Base-by-base conservation (phyloP, 805 yeast species). In the Monosporozyma solicola region DNA sequence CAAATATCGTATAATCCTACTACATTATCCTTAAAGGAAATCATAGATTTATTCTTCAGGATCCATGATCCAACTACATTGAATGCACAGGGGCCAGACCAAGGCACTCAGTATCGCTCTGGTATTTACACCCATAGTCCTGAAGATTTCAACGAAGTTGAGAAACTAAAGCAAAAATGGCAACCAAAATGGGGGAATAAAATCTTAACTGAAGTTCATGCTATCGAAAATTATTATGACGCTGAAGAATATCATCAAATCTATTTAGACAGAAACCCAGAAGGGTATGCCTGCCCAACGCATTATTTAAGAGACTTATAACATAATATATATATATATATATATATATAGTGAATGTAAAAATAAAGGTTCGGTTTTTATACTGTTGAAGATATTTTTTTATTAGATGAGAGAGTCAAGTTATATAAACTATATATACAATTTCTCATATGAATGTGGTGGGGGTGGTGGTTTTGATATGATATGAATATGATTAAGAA, bases 191-290 rank as follows among this genome's bases (percentile, higher is more conserved):
- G 92, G 87, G 74, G 76, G 48, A 76, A 84, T 61, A 72, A 73
- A 53, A 84, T 94, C 29, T 85, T 73, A 47, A 90, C 98, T 1
- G 72, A 71, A 47, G 79, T 91, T 50, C 85, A 80, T 63, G 85
- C 87, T 8, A 76, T 89, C 47, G 66, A 73, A 50, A 75, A 74
- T 54, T 94, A 87, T 76, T 85, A 83, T 74, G 97, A 91, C 65
- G 98, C 97, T n/a, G 99, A 92, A 70, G 91, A 83, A 39, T 92
- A 91, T 67, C 99, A 92, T 68, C 98, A 92, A 67, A 64, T 77
- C 56, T 92, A 94, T 67, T 74, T 92, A 61, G 76, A 77, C 53
- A 83, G 80, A 62, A 89, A 92, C 66, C 95, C 97, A 2, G 69
- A 72, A 4, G 97, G 97, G 5, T 89, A 91, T 68, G 87, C 86